A percentile compares a stretch with the other conserved stretches of the same genome.
Conservation (phyloP, 1,284 basidiomycete species). For the Ceratobasidium sp. region DNA sequence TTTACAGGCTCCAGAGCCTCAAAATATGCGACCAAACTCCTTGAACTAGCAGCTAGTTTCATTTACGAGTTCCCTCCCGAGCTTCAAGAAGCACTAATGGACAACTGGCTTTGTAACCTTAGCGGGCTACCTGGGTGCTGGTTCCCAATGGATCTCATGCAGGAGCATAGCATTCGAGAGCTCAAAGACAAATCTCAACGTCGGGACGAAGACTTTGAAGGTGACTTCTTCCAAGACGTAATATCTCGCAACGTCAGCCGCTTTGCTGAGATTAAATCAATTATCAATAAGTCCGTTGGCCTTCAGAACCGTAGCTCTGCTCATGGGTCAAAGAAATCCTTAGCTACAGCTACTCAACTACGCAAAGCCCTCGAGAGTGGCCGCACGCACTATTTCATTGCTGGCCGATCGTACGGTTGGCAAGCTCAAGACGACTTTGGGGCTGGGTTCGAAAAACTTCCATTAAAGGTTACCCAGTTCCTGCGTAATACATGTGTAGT, state of each 20-base stretch:
- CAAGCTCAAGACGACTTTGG: not conserved
- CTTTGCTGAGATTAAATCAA: not conserved
- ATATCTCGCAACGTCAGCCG: slow-evolving; percentile 6
- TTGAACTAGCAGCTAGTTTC: not conserved
- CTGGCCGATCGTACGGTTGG: not conserved
- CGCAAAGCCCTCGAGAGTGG: not conserved
- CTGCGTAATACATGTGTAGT: not conserved
- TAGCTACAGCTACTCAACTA: not conserved
- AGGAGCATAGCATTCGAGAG: slow-evolving; percentile 15
- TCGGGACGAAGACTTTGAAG: slow-evolving; percentile 3
- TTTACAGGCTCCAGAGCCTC: not conserved
- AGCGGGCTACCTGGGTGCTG: slow-evolving; percentile 2
- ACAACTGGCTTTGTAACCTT: slow-evolving; percentile 27
- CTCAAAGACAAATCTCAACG: slow-evolving; percentile 6
- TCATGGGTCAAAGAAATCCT: not conserved
- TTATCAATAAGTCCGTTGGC: not conserved
- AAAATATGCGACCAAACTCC: slow-evolving; percentile 14
- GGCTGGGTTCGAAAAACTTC: not conserved
- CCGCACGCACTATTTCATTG: not conserved
- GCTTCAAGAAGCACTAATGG: not conserved
- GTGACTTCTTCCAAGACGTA: not conserved
- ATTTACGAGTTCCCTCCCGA: not conserved
- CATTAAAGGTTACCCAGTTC: not conserved
- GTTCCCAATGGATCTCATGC: slow-evolving; percentile 22
- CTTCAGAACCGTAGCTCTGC: not conserved